Evolutionary conservation across 106 monocot species (phyloP), one percentile per base, ranked within the genome.

Genomic region (Alisma plantagoaquatica): DNA sequence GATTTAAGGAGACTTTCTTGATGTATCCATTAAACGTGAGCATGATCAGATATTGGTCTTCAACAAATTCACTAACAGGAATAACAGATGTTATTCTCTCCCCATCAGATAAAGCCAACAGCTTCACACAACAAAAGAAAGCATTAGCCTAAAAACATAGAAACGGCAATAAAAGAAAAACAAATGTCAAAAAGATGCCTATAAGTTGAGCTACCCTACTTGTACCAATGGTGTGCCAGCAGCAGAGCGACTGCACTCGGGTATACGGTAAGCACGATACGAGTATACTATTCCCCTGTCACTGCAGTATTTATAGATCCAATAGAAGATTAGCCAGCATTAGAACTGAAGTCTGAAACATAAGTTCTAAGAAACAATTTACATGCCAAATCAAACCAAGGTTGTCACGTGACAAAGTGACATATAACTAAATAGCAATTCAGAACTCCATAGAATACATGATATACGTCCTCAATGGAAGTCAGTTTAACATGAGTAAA

Each of bases 31-130:
- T 79, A 31, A 62, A 25, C 26, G 98, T 98, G 23, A 98, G 72
- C 98, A 98, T 98, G 47, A 82, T 43, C 22, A 98, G 66, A 64
- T 82, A 86, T 26, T 90, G 89, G 54, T 98, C 90, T 56, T 59
- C 90, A 47, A 59, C 51, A 67, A 98, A 98, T 64, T 90, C 98
- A 31, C 82, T 90, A 29, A 98, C 98, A 69, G 98, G 98, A 70
- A 98, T 75, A 18, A 98, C 56, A 10, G 98, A 98, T 48, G 98
- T 98, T 64, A 98, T 79, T 67, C 78, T 79, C 73, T 98, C 98
- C 31, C 98, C 98, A 10, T 79, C 90, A 42, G 82, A 71, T 32
- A 98, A 71, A 30, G 98, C 81, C 25, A 98, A 57, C 11, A 98
- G 73, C 98, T 98, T 16, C 10, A 44, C 31, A 54, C 2, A 41